Evolutionary conservation across 2,329 filamentous ascomycete species (phyloP), one percentile per base, ranked within the genome.

Genomic region (Scytalidium sp.): DNA sequence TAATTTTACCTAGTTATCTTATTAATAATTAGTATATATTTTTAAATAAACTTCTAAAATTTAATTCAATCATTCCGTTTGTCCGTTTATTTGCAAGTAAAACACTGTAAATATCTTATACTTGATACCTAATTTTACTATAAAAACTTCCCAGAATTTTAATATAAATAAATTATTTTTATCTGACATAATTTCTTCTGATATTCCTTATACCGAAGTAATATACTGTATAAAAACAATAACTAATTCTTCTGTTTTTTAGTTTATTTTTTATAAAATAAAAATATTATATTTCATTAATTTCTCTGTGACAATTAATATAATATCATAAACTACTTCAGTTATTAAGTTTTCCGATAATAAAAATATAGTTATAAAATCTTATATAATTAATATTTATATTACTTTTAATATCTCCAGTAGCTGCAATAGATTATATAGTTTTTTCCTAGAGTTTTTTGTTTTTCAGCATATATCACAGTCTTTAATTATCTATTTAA

Each of bases 151-250:
- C n/a, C n/a, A 55, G 32, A 55, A 55, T 29, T 50, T 50, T 3
- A 2, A 50, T 2, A 45, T 54, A 29, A 54, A 54, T 19, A 54
- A 44, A 43, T 50, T 52, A 25, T 54, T 47, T 52, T 27, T 44
- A 21, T 54, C 47, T 25, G 22, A 52, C 15, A 54, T 52, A 39
- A 54, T 42, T 43, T 54, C 44, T 25, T 50, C 19, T 54, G 47
- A 36, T n/a, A 45, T 40, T 9, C 41, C 20, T 41, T 54, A 19
- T 19, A 43, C 41, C 6, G 21, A 5, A 4, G 51, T 13, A 7
- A 54, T 39, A 4, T 39, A 22, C 39, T 17, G 10, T 6, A 49
- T 4, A 11, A 54, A 51, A 20, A 27, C 21, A 29, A 45, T 29
- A 3, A 29, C 50, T 23, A 52, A 17, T 2, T 52, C 21, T 3